Evolutionary conservation across 2,329 filamentous ascomycete species (phyloP).

Genomic region (Pseudocercospora cruenta): DNA sequence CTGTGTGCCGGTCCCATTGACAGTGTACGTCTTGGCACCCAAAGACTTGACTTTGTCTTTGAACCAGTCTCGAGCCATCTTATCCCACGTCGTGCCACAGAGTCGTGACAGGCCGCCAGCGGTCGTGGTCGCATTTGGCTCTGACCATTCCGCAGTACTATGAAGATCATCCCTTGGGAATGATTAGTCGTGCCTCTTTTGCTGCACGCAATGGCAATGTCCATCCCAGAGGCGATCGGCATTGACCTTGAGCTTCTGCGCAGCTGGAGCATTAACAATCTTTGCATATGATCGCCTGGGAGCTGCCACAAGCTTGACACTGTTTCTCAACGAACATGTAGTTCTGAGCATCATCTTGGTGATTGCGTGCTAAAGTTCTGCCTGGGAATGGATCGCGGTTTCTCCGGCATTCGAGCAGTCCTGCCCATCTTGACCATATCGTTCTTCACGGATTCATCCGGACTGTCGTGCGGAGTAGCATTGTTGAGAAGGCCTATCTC

Average conservation of each 20-base stretch:
- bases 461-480: neutral
- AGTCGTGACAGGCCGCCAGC: slow-evolving; percentile 25
- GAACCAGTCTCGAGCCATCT: slow-evolving; percentile 36
- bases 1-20: slow-evolving; percentile 35
- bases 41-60: slow-evolving; percentile 29
- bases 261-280: slow-evolving; percentile 13
- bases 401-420: neutral
- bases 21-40: slow-evolving; percentile 30
- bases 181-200: neutral
- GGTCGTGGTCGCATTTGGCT: slow-evolving; percentile 19
- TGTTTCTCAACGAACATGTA: neutral
- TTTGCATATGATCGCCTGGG: neutral
- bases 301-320: neutral
- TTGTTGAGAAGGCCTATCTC: slow-evolving; percentile 1
- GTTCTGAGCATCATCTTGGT: slow-evolving; percentile 1
- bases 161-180: slow-evolving; percentile 21
- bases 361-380: neutral
- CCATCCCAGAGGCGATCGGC: slow-evolving; percentile 18
- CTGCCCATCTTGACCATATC: neutral
- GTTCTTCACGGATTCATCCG: neutral
- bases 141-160: slow-evolving; percentile 27
- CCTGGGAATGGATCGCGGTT: neutral
- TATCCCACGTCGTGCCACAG: slow-evolving; percentile 28
- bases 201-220: neutral
- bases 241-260: slow-evolving; percentile 23